Base-by-base conservation (phyloP, 2,329 filamentous ascomycete genomes). In the Penicillium sp. region DNA sequence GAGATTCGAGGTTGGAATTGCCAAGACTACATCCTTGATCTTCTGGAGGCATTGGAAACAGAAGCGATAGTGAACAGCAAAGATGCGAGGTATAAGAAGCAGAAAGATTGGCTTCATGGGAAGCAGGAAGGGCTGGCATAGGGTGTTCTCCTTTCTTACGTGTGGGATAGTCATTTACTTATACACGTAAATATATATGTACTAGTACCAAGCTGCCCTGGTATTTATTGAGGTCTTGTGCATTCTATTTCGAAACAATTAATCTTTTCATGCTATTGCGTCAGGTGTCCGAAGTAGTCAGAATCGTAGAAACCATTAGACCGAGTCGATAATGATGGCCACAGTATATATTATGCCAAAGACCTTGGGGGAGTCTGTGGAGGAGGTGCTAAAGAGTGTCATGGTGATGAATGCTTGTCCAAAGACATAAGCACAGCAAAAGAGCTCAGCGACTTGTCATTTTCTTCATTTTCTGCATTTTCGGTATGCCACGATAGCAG, bases 1-100 rank as follows among this genome's bases (percentile, higher is more conserved):
- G 61, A 68, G 13, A 43, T 42, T 36, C 51, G 60, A 19, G 65
- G 62, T n/a, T 69, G 51, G 53, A 68, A 69, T 39, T 70, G 64
- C 53, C 65, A 70, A 49, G 64, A 69, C 47, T 70, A 68, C 48
- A 61, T 69, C 1, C 62, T 70, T 47, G 68, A 70, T 12, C 57
- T 70, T 50, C 45, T 70, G 29, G 57, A 63, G 9, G 35, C 23
- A 4, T 55, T 68, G 35, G 64, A 66, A 39, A 49, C 49, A 5
- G 39, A 62, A 42, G 43, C 9, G 2, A 49, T 67, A n/a, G 49
- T 68, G 21, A 51, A 65, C 38, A 21, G 29, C 1, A 23, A 25
- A 6, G 49, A 60, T 21, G 6, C 13, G 23, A 17, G 1, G 0
- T 62, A 61, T 25, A 51, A 41, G 47, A 53, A 25, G 52, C 41